These are phyloP conservation scores for Triticum turgidum DNA, from an alignment of 176 grass and related monocot species.

Conservation along the genomic window DNA sequence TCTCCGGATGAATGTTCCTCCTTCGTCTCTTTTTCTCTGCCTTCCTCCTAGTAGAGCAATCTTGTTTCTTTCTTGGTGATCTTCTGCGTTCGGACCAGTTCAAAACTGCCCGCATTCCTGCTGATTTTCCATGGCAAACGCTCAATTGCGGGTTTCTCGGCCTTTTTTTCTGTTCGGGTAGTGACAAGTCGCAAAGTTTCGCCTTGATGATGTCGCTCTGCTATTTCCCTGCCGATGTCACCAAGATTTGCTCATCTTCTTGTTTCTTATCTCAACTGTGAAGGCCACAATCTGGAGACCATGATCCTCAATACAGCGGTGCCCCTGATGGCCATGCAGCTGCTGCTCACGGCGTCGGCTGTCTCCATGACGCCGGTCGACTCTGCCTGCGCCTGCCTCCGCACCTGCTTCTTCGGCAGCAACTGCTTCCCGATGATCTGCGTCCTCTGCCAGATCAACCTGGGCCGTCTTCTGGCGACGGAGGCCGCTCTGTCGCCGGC, in stretches of 20 bases:
- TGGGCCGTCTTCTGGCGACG: neutral
- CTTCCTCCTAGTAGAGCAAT: neutral
- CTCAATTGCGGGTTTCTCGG: neutral
- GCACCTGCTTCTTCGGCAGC: no score
- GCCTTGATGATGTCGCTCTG: neutral
- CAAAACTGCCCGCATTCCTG: neutral
- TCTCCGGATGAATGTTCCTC: neutral
- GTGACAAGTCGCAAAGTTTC: no score
- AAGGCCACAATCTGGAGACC: neutral
- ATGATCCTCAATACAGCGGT: neutral
- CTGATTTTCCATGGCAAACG: neutral
- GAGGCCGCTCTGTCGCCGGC: neutral
- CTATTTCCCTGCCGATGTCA: neutral
- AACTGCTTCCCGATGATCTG: neutral
- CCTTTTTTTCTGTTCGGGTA: no score
- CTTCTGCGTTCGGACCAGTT: neutral
- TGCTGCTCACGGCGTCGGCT: neutral
- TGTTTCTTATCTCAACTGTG: neutral
- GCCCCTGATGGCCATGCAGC: neutral
- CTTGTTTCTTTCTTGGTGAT: neutral
- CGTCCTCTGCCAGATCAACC: neutral
- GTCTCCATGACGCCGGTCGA: neutral
- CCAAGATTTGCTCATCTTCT: neutral
- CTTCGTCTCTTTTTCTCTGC: neutral
- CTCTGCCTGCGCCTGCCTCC: neutral